Evolutionary conservation across 345 rosid genomes (phyloP).

Genomic region (Jatropha curcas): DNA sequence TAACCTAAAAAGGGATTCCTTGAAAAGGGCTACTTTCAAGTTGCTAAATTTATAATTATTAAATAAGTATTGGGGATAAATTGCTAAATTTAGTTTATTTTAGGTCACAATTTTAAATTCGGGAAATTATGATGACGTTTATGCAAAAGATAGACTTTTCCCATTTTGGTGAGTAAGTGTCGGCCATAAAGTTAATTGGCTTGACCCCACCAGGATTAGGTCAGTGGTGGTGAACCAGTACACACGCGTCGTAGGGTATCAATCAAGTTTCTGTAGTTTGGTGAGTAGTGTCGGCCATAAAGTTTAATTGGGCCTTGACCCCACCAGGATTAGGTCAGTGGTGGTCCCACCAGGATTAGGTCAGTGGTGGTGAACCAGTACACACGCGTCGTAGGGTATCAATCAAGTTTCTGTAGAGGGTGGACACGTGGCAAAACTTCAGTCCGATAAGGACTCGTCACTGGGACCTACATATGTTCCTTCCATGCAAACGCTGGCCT

Average conservation of each 20-base stretch:
- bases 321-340: constrained; percentile 34
- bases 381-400: constrained; percentile 29
- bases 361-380: constrained; percentile 29
- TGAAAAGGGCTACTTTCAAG: too few relatives aligned
- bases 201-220: too few relatives aligned
- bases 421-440: constrained; percentile 24
- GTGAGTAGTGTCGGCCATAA: constrained; percentile 45
- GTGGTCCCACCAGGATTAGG: constrained; percentile 37
- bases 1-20: background rate
- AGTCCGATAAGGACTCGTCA: constrained; percentile 11
- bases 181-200: too few relatives aligned
- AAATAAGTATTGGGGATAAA: background rate
- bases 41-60: background rate
- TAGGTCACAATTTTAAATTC: background rate
- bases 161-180: background rate
- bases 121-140: background rate
- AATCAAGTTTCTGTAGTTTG: background rate
- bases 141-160: constrained; percentile 9
- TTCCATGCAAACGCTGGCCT: constrained; percentile 36
- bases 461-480: constrained; percentile 19
- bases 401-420: background rate
- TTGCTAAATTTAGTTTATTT: background rate
- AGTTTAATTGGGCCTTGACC: constrained; percentile 22
- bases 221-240: constrained; percentile 29
- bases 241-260: constrained; percentile 29